These are phyloP conservation scores for Larix sibirica DNA, from an alignment of 83 land plant genomes.

Conservation along the genomic window DNA sequence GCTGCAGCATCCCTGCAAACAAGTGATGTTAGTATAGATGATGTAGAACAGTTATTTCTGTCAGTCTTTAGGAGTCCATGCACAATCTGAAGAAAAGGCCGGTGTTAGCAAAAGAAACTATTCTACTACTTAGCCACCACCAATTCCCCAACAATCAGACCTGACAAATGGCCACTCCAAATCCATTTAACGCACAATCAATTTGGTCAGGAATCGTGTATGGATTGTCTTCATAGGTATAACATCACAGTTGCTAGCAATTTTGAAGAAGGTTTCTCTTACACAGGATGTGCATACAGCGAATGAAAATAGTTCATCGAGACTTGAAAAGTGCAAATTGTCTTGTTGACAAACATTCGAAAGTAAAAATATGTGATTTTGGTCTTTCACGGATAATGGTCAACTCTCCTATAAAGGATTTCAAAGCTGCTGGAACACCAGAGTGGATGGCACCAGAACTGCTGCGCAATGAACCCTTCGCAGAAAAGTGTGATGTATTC, in stretches of 20 bases:
- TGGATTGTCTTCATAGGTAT: no score
- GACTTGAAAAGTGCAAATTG: constrained; percentile 98
- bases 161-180: no score
- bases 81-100: neutral
- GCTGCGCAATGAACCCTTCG: constrained; percentile 88
- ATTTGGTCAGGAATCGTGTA: no score
- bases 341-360: constrained; percentile 95
- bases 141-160: neutral
- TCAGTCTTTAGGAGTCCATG: constrained; percentile 1
- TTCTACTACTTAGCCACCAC: neutral
- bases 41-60: no score
- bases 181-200: no score
- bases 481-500: constrained; percentile 95
- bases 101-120: neutral
- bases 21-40: no score
- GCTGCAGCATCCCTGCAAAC: no score
- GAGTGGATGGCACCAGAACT: constrained; percentile 99
- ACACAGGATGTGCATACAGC: constrained; percentile 86
- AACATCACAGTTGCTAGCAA: no score
- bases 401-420: constrained; percentile 64
- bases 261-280: no score
- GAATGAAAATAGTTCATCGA: constrained; percentile 97
- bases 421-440: constrained; percentile 93
- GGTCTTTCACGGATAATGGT: constrained; percentile 85
- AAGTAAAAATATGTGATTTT: constrained; percentile 94